Conservation (phyloP, 441 rosid genomes). For the Syzygium syzygioides region DNA sequence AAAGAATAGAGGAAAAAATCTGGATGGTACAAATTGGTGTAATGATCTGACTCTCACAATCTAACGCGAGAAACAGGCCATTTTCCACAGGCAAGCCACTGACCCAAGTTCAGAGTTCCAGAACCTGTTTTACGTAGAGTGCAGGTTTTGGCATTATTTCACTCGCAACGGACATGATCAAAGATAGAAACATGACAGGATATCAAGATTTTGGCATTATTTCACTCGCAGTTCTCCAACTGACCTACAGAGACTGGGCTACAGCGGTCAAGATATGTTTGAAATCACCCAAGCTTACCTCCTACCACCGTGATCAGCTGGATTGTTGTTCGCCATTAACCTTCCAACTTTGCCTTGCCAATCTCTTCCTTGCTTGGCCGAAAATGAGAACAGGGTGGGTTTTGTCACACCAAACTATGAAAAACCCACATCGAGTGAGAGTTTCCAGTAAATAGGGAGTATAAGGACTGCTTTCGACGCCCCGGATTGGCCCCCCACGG, state of each 20-base stretch:
- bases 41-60: too few relatives aligned
- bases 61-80: too few relatives aligned
- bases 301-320: not conserved
- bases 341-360: not conserved
- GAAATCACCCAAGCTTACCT: not conserved
- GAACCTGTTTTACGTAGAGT: too few relatives aligned
- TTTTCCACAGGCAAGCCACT: too few relatives aligned
- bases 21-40: too few relatives aligned
- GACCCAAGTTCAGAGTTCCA: too few relatives aligned
- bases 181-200: not conserved
- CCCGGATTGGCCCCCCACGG: too few relatives aligned
- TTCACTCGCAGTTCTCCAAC: not conserved
- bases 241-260: not conserved
- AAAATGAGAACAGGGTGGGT: not conserved
- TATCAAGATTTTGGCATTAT: too few relatives aligned
- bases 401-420: accelerated
- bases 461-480: too few relatives aligned
- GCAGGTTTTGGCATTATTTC: too few relatives aligned
- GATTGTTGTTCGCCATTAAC: not conserved
- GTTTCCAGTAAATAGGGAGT: too few relatives aligned
- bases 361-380: not conserved
- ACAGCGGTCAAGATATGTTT: not conserved
- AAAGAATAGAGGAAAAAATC: too few relatives aligned
- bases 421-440: not conserved
- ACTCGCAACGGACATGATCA: not conserved